A percentile compares a stretch with the other conserved stretches of the same genome.
Conservation (phyloP, 805 yeast genomes). For the Yamadazyma kitorensis region DNA sequence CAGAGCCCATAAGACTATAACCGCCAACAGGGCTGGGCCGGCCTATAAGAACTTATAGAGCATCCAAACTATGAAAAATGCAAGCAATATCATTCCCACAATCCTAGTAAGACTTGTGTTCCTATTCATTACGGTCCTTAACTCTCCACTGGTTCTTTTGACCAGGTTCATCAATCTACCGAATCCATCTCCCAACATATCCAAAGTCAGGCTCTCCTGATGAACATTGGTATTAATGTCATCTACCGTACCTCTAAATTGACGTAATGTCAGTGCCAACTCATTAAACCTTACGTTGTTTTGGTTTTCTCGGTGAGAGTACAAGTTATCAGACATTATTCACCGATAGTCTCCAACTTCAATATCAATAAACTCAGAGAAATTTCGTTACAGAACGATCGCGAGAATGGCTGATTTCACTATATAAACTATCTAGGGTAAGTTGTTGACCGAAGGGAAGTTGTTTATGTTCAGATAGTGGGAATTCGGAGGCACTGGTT, state of each 20-base stretch:
- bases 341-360: too few relatives aligned
- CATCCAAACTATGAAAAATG: slow-evolving; percentile 38
- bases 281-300: slow-evolving; percentile 43
- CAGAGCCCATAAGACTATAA: too few relatives aligned
- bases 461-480: slow-evolving; percentile 27
- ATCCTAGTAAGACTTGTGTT: slow-evolving; percentile 39
- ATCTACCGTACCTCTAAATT: slow-evolving; percentile 40
- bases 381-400: not conserved
- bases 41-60: slow-evolving; percentile 35
- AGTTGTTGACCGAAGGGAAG: slow-evolving; percentile 26
- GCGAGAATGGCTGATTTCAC: not conserved
- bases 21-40: too few relatives aligned
- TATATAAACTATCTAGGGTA: too few relatives aligned
- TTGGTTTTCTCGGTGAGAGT: slow-evolving; percentile 41
- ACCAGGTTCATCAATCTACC: slow-evolving; percentile 36
- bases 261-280: slow-evolving; percentile 40
- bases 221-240: slow-evolving; percentile 41
- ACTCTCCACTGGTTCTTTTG: slow-evolving; percentile 38
- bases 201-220: slow-evolving; percentile 38
- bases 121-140: slow-evolving; percentile 38
- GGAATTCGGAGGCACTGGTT: too few relatives aligned
- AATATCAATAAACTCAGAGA: too few relatives aligned
- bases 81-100: slow-evolving; percentile 32
- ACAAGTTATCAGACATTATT: slow-evolving; percentile 31
- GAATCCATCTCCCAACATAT: slow-evolving; percentile 38